A percentile compares a stretch with the other conserved stretches of the same genome.
Evolutionary conservation across 1,284 basidiomycete species (phyloP).

Genomic region (Afroboletus lepidellus): DNA sequence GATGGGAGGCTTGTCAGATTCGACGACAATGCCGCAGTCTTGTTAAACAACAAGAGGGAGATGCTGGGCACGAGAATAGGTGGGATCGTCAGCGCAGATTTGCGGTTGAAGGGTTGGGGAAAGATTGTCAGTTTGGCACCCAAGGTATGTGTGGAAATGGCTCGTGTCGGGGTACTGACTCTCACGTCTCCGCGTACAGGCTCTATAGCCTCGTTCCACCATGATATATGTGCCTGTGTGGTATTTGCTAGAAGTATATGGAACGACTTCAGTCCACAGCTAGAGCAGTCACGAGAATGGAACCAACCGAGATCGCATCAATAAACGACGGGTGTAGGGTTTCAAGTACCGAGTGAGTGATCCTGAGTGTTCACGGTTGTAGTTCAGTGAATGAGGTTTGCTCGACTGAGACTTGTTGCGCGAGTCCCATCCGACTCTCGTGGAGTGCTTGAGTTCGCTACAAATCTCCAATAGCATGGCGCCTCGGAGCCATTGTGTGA

Average conservation of each 20-base stretch:
- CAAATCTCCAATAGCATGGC: too few species aligned
- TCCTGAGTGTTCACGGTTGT: too few species aligned
- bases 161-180: background rate
- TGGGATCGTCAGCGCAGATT: constrained; percentile 89
- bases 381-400: too few species aligned
- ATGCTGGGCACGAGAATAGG: constrained; percentile 95
- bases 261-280: background rate
- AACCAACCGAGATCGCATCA: too few species aligned
- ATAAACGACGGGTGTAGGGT: too few species aligned
- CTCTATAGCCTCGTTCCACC: constrained; percentile 13
- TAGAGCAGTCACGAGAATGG: too few species aligned
- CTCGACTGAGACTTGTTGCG: too few species aligned
- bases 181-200: constrained; percentile 8
- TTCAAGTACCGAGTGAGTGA: too few species aligned
- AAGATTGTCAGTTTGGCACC: constrained; percentile 93
- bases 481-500: too few species aligned
- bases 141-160: constrained; percentile 57
- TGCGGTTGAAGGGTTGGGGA: constrained; percentile 91
- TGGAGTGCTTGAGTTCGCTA: too few species aligned
- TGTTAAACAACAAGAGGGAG: constrained; percentile 96
- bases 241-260: background rate
- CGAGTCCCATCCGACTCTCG: too few species aligned
- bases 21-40: constrained; percentile 96
- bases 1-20: constrained; percentile 88
- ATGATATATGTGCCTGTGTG: background rate